A percentile compares a stretch with the other conserved stretches of the same genome.
phyloP scores from a whole-genome alignment of 2,329 filamentous ascomycete species.

The Aspergillus unguis region DNA sequence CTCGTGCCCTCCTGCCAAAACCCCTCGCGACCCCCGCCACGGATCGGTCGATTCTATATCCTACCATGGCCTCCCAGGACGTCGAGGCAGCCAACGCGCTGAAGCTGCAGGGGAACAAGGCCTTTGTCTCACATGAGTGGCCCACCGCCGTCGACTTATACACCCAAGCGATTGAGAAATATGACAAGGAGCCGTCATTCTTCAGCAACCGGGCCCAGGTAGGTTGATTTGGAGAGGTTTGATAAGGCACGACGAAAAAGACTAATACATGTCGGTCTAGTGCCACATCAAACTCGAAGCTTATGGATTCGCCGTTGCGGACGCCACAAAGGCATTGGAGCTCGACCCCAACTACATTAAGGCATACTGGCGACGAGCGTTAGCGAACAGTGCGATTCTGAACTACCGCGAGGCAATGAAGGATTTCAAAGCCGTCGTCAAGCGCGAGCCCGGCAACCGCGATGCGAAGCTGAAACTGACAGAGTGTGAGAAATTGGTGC shows the following conservation, averaged over 20 bases:
- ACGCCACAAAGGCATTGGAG: slow-evolving; percentile 88
- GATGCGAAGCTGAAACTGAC: slow-evolving; percentile 86
- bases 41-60: background rate
- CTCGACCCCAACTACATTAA: slow-evolving; percentile 85
- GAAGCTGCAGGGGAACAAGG: slow-evolving; percentile 93
- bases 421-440: slow-evolving; percentile 89
- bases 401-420: slow-evolving; percentile 81
- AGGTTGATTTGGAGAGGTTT: slow-evolving; percentile 28
- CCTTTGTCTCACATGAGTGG: slow-evolving; percentile 87
- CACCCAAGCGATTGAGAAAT: slow-evolving; percentile 77
- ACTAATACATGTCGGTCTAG: slow-evolving; percentile 13
- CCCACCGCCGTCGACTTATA: slow-evolving; percentile 77
- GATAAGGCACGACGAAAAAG: background rate
- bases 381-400: slow-evolving; percentile 87
- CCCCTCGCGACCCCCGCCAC: slow-evolving; percentile 19
- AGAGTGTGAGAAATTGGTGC: slow-evolving; percentile 93
- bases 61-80: slow-evolving; percentile 41
- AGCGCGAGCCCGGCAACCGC: slow-evolving; percentile 81
- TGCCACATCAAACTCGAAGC: slow-evolving; percentile 90
- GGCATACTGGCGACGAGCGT: slow-evolving; percentile 91
- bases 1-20: slow-evolving; percentile 15
- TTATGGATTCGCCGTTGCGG: slow-evolving; percentile 86
- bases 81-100: slow-evolving; percentile 71
- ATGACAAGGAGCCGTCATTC: slow-evolving; percentile 81
- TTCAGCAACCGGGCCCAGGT: slow-evolving; percentile 96